phyloP scores from a whole-genome alignment of 2,329 filamentous ascomycete species.

The Colletotrichum sp. region DNA sequence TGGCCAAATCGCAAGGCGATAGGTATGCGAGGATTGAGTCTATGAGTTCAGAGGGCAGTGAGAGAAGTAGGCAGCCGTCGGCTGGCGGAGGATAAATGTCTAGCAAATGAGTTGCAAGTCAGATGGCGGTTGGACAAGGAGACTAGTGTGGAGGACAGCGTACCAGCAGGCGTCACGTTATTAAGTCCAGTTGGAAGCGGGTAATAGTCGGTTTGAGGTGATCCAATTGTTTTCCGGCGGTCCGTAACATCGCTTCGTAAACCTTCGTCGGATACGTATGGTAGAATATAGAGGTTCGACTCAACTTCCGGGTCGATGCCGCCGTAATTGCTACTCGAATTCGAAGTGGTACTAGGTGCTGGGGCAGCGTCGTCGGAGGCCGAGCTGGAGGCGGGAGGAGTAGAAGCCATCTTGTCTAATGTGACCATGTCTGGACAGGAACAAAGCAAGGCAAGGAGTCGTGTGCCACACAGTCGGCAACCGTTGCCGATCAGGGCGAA shows the following conservation, averaged over 20 bases:
- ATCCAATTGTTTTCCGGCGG: constrained; percentile 18
- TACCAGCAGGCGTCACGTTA: neutral
- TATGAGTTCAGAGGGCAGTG: constrained; percentile 77
- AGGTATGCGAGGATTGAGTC: constrained; percentile 74
- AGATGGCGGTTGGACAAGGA: neutral
- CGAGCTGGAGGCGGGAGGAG: neutral
- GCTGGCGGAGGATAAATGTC: neutral
- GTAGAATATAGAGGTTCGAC: constrained; percentile 34
- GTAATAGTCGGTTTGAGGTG: constrained; percentile 16
- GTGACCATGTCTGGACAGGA: neutral
- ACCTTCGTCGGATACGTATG: constrained; percentile 30
- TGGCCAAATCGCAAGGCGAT: constrained; percentile 65
- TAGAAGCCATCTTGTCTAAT: constrained; percentile 1
- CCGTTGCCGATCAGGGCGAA: neutral
- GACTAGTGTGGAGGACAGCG: neutral
- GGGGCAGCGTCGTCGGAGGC: neutral
- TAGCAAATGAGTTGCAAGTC: neutral
- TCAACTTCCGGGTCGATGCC: constrained; percentile 41
- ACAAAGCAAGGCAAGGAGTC: neutral
- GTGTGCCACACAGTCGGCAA: neutral
- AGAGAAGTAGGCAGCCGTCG: constrained; percentile 42
- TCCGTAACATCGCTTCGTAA: constrained; percentile 22
- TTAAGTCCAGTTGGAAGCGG: neutral
- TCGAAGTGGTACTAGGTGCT: neutral
- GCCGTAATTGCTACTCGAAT: constrained; percentile 30